These are phyloP conservation scores for Xylaria sp. DNA, from an alignment of 2,329 filamentous ascomycete genomes.

Conservation along the genomic window DNA sequence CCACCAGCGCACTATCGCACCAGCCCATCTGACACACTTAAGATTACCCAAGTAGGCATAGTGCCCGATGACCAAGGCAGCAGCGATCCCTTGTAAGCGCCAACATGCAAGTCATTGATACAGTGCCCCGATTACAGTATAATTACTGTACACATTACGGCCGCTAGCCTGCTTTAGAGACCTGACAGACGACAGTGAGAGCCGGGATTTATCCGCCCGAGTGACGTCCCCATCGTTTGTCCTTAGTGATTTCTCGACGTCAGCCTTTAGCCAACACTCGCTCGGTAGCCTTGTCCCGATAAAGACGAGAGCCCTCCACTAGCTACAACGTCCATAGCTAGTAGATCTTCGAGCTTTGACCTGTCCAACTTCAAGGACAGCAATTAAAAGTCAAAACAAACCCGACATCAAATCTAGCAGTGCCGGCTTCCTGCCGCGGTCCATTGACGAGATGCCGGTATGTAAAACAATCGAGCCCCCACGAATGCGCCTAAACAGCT, in stretches of 20 bases:
- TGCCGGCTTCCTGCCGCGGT: constrained; percentile 43
- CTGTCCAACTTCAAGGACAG: neutral
- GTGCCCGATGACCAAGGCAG: constrained; percentile 19
- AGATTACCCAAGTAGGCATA: neutral
- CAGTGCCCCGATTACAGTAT: too few species aligned
- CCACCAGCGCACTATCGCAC: neutral
- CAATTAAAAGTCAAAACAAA: constrained; percentile 5
- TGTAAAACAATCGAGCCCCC: constrained; percentile 39
- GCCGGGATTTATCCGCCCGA: constrained; percentile 31
- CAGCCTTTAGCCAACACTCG: constrained; percentile 19
- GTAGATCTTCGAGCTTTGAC: neutral
- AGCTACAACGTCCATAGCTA: neutral
- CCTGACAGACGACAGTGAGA: constrained; percentile 6
- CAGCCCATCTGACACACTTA: neutral
- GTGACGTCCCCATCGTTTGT: constrained; percentile 28
- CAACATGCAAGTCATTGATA: neutral
- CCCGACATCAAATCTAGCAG: constrained; percentile 35
- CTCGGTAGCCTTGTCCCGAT: constrained; percentile 20
- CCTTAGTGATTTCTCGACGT: constrained; percentile 23
- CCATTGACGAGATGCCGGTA: constrained; percentile 60
- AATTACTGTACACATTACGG: neutral
- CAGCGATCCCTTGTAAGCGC: neutral
- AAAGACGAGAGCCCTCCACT: constrained; percentile 27
- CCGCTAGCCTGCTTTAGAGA: neutral
- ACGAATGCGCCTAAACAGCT: neutral